Evolutionary conservation across 176 grass and related monocot genomes (phyloP).

Genomic region (Oryza meridionalis): DNA sequence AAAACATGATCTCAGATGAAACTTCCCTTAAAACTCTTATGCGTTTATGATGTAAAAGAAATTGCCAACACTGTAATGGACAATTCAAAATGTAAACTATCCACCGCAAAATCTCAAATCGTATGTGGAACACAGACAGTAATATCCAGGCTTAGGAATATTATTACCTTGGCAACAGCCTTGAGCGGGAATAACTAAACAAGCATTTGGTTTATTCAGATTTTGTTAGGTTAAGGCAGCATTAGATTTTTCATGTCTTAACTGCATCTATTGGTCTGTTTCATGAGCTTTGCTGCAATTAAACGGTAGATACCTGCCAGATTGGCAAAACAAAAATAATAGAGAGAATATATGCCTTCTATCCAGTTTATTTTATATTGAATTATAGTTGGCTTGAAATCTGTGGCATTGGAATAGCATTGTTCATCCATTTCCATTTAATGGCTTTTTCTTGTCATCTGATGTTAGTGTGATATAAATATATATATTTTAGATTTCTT

Average conservation of each 20-base stretch:
- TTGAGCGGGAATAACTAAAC: slow-evolving; percentile 35
- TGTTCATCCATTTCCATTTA: no score
- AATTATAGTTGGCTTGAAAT: not conserved
- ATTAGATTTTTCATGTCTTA: slow-evolving; percentile 7
- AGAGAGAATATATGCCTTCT: slow-evolving; percentile 11
- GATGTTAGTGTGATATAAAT: no score
- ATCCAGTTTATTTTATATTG: not conserved
- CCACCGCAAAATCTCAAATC: no score
- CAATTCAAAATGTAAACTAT: no score
- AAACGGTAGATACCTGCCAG: not conserved
- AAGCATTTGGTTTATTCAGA: not conserved
- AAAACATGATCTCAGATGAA: no score
- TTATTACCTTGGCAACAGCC: slow-evolving; percentile 41
- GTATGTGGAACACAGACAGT: no score
- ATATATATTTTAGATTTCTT: no score
- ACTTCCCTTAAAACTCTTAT: no score
- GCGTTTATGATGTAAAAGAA: no score
- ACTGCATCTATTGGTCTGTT: not conserved
- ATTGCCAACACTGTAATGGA: no score
- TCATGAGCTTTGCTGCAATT: slow-evolving; percentile 29
- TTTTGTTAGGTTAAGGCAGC: not conserved
- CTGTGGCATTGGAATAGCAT: not conserved
- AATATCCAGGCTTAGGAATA: no score
- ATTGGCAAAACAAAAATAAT: slow-evolving; percentile 15
- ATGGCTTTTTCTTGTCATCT: no score